These are phyloP conservation scores for Roridomyces roridus DNA, from an alignment of 768 basidiomycete genomes.

Conservation along the genomic window DNA sequence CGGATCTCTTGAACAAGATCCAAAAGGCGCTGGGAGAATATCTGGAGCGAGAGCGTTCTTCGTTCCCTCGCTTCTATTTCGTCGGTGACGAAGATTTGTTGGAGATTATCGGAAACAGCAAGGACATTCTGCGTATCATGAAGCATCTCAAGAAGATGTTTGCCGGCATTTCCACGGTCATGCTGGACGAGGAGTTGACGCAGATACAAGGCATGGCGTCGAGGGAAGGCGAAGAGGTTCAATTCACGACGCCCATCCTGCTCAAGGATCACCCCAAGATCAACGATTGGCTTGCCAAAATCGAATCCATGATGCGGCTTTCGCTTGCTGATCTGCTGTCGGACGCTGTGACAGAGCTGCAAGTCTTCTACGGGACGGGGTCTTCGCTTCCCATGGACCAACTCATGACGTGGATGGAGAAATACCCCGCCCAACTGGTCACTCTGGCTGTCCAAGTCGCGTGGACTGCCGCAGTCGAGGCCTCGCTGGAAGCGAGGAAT, in stretches of 20 bases:
- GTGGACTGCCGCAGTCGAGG: conserved; percentile 90
- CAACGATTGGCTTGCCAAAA: conserved; percentile 95
- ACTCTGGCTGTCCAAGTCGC: conserved; percentile 94
- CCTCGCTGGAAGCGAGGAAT: conserved; percentile 59
- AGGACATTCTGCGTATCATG: conserved; percentile 97
- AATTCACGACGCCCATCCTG: conserved; percentile 80
- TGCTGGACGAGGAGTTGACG: conserved; percentile 85
- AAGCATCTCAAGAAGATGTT: conserved; percentile 99
- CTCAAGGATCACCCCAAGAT: conserved; percentile 96
- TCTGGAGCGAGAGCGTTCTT: conserved; percentile 94
- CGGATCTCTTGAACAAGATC: conserved; percentile 96
- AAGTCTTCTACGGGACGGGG: conserved; percentile 77
- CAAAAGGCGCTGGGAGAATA: conserved; percentile 99
- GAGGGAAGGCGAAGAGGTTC: conserved; percentile 93
- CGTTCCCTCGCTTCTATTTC: conserved; percentile 99
- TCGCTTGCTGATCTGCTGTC: conserved; percentile 86
- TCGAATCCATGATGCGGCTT: conserved; percentile 92
- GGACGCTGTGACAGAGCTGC: conserved; percentile 81
- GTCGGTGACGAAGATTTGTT: conserved; percentile 98
- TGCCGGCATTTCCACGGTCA: conserved; percentile 91
- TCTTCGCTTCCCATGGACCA: conserved; percentile 63
- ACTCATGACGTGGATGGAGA: conserved; percentile 91
- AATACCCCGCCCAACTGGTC: conserved; percentile 94
- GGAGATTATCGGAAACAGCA: conserved; percentile 99
- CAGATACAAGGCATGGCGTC: conserved; percentile 95